Evolutionary conservation across 495 filamentous ascomycete species (phyloP).

Genomic region (Choiromyces venosus): DNA sequence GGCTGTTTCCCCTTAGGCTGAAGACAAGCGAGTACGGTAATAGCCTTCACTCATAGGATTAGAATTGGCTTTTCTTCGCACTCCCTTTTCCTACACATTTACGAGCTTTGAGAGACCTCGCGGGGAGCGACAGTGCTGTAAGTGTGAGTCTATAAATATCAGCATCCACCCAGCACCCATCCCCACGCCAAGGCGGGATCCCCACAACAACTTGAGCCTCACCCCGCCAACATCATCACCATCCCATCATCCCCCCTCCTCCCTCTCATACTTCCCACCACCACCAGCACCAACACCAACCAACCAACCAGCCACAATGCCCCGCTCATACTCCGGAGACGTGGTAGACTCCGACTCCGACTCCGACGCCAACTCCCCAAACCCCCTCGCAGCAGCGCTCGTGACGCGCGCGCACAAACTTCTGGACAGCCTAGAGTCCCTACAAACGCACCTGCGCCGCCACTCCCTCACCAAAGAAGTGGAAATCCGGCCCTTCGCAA

Average conservation of each 20-base stretch:
- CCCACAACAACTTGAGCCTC: conserved; percentile 12
- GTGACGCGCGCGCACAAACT: conserved; percentile 31
- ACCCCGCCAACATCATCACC: conserved; percentile 6
- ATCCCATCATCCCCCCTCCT: background rate
- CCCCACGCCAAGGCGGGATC: background rate
- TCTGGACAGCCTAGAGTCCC: conserved; percentile 36
- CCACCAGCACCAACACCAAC: conserved; percentile 1
- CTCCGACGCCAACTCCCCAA: conserved; percentile 5
- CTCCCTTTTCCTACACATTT: no score
- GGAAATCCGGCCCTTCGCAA: conserved; percentile 34
- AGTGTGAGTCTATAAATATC: background rate
- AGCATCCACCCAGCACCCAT: background rate
- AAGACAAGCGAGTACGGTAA: no score
- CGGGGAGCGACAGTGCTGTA: no score
- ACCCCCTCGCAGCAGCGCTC: conserved; percentile 35
- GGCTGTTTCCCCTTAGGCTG: no score
- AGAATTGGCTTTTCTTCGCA: no score
- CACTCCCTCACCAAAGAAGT: conserved; percentile 33
- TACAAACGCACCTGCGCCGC: conserved; percentile 29
- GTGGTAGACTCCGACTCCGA: background rate
- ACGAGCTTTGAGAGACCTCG: no score
- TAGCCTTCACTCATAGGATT: no score
- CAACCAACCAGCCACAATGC: background rate
- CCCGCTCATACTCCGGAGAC: background rate
- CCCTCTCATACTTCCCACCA: background rate